Conservation (phyloP, 2,329 filamentous ascomycete species). For the Scedosporium aurantiacum region DNA sequence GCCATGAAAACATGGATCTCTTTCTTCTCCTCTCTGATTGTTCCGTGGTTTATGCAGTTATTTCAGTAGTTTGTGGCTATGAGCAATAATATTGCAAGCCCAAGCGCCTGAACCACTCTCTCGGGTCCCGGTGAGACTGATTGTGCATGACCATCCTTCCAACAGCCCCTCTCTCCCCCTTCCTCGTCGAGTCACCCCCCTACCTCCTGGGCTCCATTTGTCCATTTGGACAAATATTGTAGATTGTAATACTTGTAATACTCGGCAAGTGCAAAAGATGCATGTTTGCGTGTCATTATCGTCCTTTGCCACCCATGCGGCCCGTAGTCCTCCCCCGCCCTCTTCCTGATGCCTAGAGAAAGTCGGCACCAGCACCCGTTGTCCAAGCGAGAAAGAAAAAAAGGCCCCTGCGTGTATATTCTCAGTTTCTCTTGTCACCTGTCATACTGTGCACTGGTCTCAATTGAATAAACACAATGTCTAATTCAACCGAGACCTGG, state of each 20-base stretch:
- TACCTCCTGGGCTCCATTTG: not conserved
- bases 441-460: not conserved
- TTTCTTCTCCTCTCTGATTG: not conserved
- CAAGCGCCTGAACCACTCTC: not conserved
- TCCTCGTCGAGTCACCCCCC: not conserved
- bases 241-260: not conserved
- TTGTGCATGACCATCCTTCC: not conserved
- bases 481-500: not conserved
- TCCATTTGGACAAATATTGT: not conserved
- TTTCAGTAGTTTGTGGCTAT: not conserved
- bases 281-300: not conserved
- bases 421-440: not conserved
- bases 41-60: not conserved
- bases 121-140: conserved; percentile 1
- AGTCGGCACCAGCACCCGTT: not conserved
- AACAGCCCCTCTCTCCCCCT: not conserved
- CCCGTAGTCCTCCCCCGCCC: not conserved
- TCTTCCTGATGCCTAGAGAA: not conserved
- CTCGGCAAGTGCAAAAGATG: not conserved
- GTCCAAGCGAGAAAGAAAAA: not conserved
- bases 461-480: not conserved
- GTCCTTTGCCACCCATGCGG: not conserved
- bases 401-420: not conserved
- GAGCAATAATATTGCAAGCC: not conserved
- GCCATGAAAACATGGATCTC: not conserved